Conservation (phyloP, 2,329 filamentous ascomycete species). For the Ambrosiella xylebori region DNA sequence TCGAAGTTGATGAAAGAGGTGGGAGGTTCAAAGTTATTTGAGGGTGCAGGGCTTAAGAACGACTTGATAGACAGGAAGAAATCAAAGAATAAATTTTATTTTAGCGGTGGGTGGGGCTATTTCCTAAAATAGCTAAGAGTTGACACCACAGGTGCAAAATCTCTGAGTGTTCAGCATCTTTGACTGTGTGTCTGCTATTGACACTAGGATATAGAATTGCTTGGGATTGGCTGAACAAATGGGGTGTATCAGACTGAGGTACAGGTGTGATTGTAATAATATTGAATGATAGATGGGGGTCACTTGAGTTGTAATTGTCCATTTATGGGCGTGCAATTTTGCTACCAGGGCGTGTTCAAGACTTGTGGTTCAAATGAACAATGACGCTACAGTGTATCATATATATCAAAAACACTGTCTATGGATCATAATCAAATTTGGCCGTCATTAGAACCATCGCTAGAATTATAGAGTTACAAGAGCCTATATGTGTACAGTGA, state of each 20-base stretch:
- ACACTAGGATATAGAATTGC: neutral
- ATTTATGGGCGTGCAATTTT: neutral
- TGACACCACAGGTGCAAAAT: neutral
- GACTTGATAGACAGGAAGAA: slow-evolving; percentile 5
- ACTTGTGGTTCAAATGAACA: slow-evolving; percentile 1
- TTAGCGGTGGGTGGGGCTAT: neutral
- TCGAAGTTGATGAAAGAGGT: neutral
- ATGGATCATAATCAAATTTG: too few species aligned
- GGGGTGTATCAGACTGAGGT: neutral
- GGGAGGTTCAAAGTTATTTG: slow-evolving; percentile 9
- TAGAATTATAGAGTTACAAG: too few species aligned
- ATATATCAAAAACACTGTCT: neutral
- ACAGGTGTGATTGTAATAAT: neutral
- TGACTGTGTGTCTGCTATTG: neutral
- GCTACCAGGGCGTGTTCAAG: neutral
- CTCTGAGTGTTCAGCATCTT: neutral
- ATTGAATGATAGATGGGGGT: slow-evolving; percentile 1
- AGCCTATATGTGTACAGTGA: too few species aligned
- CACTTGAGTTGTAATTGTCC: neutral
- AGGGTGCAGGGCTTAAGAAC: slow-evolving; percentile 2
- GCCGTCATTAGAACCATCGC: too few species aligned
- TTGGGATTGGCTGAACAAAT: neutral
- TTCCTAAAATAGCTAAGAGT: neutral
- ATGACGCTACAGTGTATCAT: neutral
- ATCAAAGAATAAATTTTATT: neutral